Percentiles rank a stretch among this genome's conserved stretches.
Conservation (phyloP, 1,284 basidiomycete genomes). For the Sanguinoderma infundibulare region DNA sequence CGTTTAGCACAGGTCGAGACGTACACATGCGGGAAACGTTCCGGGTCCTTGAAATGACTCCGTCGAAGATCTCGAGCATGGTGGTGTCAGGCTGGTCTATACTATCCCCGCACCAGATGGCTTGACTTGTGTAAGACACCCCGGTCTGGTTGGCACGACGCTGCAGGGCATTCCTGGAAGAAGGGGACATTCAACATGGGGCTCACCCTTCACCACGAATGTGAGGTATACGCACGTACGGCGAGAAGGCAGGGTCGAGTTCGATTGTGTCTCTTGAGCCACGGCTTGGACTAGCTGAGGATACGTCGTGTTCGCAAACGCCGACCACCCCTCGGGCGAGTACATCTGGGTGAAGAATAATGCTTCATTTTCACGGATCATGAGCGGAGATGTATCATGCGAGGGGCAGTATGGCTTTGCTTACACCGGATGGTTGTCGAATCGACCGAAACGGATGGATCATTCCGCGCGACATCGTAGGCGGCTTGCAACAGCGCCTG, state of each 20-base stretch:
- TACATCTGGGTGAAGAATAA: neutral
- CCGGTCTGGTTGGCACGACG: neutral
- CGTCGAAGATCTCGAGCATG: slow-evolving; percentile 21
- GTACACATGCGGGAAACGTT: slow-evolving; percentile 21
- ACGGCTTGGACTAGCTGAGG: slow-evolving; percentile 6
- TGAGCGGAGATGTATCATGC: too few relatives aligned
- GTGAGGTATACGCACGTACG: too few relatives aligned
- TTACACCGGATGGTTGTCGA: slow-evolving; percentile 13
- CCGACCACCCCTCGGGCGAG: neutral
- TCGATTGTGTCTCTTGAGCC: neutral
- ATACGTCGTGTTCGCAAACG: slow-evolving; percentile 7
- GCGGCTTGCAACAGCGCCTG: slow-evolving; percentile 12
- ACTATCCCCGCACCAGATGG: slow-evolving; percentile 25
- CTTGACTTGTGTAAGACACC: slow-evolving; percentile 4
- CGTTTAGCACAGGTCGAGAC: too few relatives aligned
- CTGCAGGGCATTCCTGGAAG: neutral
- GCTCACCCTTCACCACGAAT: neutral
- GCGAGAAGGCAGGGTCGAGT: neutral
- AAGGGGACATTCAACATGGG: too few relatives aligned
- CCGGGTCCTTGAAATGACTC: slow-evolving; percentile 12
- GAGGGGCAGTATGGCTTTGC: too few relatives aligned
- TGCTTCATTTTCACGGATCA: too few relatives aligned
- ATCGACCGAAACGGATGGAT: slow-evolving; percentile 8
- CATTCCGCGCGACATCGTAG: slow-evolving; percentile 8
- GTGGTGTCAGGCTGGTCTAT: slow-evolving; percentile 20